Evolutionary conservation across 179 eudicot genomes (phyloP).

Genomic region (Amaranthus tricolor): DNA sequence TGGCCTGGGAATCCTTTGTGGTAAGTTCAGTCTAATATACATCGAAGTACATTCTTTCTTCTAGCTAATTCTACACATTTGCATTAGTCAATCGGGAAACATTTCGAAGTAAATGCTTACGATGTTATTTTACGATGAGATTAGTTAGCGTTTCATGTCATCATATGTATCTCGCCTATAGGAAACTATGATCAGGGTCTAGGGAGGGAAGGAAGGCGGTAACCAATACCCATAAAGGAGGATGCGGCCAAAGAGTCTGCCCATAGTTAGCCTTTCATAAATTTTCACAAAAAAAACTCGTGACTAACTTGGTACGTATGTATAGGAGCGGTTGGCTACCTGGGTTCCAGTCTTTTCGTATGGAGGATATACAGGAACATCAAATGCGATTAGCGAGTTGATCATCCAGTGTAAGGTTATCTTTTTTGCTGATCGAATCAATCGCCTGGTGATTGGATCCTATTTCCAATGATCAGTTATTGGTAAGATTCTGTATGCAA

Average conservation of each 20-base stretch:
- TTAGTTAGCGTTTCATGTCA: too few relatives aligned
- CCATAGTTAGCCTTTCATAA: too few relatives aligned
- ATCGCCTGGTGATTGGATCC: conserved; percentile 5
- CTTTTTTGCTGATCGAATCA: conserved; percentile 15
- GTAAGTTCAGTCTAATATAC: conserved; percentile 28
- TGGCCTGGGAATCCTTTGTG: conserved; percentile 86
- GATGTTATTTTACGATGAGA: not conserved
- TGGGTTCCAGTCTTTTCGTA: conserved; percentile 85
- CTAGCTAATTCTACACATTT: not conserved
- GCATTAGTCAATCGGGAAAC: not conserved
- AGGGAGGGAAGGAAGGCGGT: too few relatives aligned
- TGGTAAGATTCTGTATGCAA: conserved; percentile 9
- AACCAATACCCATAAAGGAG: too few relatives aligned
- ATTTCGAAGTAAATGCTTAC: not conserved
- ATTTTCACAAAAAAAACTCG: not conserved
- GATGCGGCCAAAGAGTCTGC: too few relatives aligned
- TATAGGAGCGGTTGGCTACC: conserved; percentile 85
- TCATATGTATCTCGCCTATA: too few relatives aligned
- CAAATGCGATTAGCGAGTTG: conserved; percentile 70
- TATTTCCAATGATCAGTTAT: conserved; percentile 5
- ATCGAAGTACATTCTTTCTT: not conserved
- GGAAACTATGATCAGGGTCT: too few relatives aligned
- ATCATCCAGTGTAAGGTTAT: conserved; percentile 1
- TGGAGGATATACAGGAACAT: conserved; percentile 93
- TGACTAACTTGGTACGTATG: not conserved